Base-by-base conservation (phyloP, 441 rosid species). In the Corymbia citriodora region DNA sequence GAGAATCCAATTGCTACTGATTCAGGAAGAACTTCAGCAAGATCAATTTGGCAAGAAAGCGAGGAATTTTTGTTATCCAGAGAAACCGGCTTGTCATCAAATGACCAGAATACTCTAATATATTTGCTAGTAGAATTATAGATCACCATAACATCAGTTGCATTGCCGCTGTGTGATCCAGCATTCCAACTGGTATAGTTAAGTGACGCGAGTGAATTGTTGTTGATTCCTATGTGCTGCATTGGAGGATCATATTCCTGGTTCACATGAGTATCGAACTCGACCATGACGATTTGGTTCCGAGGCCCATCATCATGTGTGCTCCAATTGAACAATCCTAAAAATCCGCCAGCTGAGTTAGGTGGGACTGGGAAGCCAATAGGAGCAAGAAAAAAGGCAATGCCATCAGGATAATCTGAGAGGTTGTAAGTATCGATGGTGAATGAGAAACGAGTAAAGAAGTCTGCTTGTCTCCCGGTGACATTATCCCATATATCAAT, bases 251-350 rank as follows among this genome's bases (percentile, higher is more conserved):
- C 79, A 68, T 0, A 68, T 16, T 5, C 4, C 1, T 1, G 1
- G 12, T 68, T 68, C 23, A 1, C 1, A 1, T 1, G 0, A 70
- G 45, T 70, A 70, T 70, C 25, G 13, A 33, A 70, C 48, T 70
- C 81, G 4, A 40, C 48, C 25, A 5, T 2, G 23, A 70, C 14
- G 2, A 33, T 18, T 33, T 33, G 48, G 45, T 70, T 9, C 25
- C 0, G 14, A 5, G 48, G 48, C 2, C 68, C 31, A 27, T 0
- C 13, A 70, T 33, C 0, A 33, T 0, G 0, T 1, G 25, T 70
- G 48, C 25, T 70, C 0, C 0, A 2, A 18, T 70, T 70, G 81
- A 70, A 70, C 13, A 70, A 5, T 70, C 81, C 81, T 18, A 70
- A 10, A 2, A 13, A 29, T 13, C 18, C 9, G 13, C 72, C 72